A percentile compares a stretch with the other conserved stretches of the same genome.
phyloP scores from a whole-genome alignment of 768 basidiomycete genomes.

The Termitomyces sp. region DNA sequence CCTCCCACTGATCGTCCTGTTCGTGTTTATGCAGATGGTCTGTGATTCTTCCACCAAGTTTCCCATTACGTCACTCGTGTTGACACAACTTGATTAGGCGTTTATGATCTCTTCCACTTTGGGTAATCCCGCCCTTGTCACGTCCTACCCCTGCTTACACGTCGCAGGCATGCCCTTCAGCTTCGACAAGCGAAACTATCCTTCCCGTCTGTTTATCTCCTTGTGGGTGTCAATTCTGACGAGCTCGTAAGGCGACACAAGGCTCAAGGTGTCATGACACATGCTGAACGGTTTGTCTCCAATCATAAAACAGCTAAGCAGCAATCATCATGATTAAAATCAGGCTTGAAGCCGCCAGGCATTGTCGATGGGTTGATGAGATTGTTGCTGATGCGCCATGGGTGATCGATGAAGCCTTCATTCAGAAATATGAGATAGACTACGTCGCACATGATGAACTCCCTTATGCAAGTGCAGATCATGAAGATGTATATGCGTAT shows the following conservation, averaged over 20 bases:
- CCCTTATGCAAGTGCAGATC: slow-evolving; percentile 75
- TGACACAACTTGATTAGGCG: slow-evolving; percentile 46
- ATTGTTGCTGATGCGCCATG: slow-evolving; percentile 89
- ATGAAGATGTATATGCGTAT: slow-evolving; percentile 81
- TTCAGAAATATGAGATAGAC: slow-evolving; percentile 86
- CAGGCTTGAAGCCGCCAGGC: slow-evolving; percentile 86
- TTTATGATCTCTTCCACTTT: slow-evolving; percentile 97
- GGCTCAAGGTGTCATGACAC: slow-evolving; percentile 80
- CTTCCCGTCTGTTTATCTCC: slow-evolving; percentile 84
- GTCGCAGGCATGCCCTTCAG: slow-evolving; percentile 85
- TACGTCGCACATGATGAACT: slow-evolving; percentile 97
- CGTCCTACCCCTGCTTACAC: neutral
- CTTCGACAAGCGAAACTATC: slow-evolving; percentile 94
- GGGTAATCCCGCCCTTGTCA: slow-evolving; percentile 48
- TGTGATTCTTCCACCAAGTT: slow-evolving; percentile 18
- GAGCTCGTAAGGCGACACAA: slow-evolving; percentile 78
- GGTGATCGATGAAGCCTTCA: slow-evolving; percentile 77
- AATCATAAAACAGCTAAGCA: neutral
- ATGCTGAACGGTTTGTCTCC: slow-evolving; percentile 47
- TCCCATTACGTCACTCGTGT: slow-evolving; percentile 25
- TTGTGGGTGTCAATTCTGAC: slow-evolving; percentile 93
- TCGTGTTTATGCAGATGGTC: slow-evolving; percentile 92
- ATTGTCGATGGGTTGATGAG: slow-evolving; percentile 97
- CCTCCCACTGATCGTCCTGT: slow-evolving; percentile 79
- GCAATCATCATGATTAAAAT: neutral